These are phyloP conservation scores for Coemansia sp. DNA, from an alignment of 371 early-diverging fungal genomes.

Conservation along the genomic window DNA sequence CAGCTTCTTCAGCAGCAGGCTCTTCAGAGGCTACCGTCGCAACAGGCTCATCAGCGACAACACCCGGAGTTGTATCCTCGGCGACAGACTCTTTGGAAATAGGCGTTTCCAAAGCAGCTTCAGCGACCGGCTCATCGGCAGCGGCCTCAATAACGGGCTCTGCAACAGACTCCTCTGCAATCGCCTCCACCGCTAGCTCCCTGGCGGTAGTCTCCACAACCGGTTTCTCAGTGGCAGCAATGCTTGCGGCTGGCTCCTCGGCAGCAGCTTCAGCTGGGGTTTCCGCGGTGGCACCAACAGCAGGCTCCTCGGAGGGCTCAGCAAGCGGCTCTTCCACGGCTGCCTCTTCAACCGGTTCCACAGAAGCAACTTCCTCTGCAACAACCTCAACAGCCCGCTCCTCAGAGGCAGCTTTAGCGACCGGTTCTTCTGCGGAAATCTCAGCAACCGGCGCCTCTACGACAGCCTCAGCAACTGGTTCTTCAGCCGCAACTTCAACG, in stretches of 20 bases:
- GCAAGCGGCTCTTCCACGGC: background rate
- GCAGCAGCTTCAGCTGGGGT: background rate
- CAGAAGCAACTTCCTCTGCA: background rate
- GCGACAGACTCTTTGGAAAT: background rate
- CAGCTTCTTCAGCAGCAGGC: background rate
- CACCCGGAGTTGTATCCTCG: background rate
- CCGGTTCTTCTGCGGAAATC: background rate
- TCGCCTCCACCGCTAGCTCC: no score
- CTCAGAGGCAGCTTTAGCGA: no score
- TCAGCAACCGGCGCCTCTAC: no score
- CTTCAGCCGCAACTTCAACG: no score
- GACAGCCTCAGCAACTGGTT: no score
- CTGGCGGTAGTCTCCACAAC: background rate
- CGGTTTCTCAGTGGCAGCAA: background rate
- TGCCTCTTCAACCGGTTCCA: background rate
- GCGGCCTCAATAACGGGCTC: no score
- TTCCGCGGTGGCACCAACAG: background rate
- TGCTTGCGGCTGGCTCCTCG: background rate
- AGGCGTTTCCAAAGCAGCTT: background rate
- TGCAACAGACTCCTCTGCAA: no score
- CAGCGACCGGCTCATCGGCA: no score
- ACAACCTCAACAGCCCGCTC: background rate
- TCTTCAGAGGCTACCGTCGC: no score
- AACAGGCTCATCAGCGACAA: background rate
- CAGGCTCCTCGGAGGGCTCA: background rate